Conservation (phyloP, 2,329 filamentous ascomycete species). For the Atkinsonella hypoxylon region DNA sequence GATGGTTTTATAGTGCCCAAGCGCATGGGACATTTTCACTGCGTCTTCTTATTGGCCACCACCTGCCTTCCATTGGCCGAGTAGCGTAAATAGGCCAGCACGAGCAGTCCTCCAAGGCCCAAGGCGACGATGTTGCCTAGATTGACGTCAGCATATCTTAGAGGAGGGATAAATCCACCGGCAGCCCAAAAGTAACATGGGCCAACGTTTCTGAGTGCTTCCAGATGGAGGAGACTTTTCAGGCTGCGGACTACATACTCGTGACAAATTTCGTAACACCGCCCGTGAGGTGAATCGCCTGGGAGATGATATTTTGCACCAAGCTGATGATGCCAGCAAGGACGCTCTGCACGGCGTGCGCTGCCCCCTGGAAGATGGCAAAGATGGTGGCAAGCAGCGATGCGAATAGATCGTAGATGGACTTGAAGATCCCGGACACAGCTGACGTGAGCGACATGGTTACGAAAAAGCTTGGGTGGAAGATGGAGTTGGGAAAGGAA, state of each 20-base stretch:
- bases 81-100: constrained; percentile 22
- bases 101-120: constrained; percentile 20
- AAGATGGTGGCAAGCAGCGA: constrained; percentile 25
- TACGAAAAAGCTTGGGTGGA: neutral
- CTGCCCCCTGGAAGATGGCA: constrained; percentile 20
- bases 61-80: constrained; percentile 18
- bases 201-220: too few species aligned
- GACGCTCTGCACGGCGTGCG: constrained; percentile 23
- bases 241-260: constrained; percentile 15
- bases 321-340: constrained; percentile 25
- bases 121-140: constrained; percentile 25
- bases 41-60: constrained; percentile 19
- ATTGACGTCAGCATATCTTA: neutral
- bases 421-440: constrained; percentile 26
- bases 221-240: too few species aligned
- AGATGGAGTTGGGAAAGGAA: neutral
- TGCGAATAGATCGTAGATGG: constrained; percentile 28
- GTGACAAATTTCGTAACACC: constrained; percentile 28
- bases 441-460: constrained; percentile 24
- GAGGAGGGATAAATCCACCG: too few species aligned
- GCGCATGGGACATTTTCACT: constrained; percentile 7
- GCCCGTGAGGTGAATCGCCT: constrained; percentile 24
- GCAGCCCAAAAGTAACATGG: neutral
- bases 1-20: too few species aligned
- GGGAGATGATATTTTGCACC: constrained; percentile 21